A percentile compares a stretch with the other conserved stretches of the same genome.
Evolutionary conservation across 208 protist species (phyloP).

Genomic region (Acanthamoeba healyi): DNA sequence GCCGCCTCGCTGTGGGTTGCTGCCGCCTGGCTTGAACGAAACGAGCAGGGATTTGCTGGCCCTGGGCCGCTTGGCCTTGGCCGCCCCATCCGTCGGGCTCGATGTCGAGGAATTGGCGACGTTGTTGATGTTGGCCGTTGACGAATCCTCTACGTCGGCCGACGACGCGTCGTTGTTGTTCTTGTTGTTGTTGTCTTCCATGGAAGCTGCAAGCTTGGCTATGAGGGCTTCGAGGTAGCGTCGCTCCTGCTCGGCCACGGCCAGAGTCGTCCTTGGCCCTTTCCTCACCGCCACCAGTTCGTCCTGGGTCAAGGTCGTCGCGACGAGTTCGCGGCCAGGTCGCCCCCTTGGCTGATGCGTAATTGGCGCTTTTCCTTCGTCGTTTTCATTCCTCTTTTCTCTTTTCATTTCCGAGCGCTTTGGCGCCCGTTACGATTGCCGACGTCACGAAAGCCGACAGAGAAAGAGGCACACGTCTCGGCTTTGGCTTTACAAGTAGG

Average conservation of each 20-base stretch:
- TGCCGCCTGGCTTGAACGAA: neutral
- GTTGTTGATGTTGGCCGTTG: neutral
- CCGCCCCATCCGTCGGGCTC: neutral
- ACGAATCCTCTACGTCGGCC: neutral
- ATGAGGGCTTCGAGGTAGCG: neutral
- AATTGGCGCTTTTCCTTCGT: neutral
- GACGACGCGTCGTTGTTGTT: neutral
- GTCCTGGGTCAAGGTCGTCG: too few relatives aligned
- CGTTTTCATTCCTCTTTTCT: neutral
- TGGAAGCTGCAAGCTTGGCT: neutral
- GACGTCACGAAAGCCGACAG: too few relatives aligned
- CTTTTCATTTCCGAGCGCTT: neutral
- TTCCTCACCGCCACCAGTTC: too few relatives aligned
- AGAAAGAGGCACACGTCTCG: too few relatives aligned
- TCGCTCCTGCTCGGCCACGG: neutral
- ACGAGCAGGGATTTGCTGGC: neutral
- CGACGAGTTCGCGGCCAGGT: too few relatives aligned
- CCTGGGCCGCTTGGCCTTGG: neutral
- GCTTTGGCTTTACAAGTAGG: too few relatives aligned
- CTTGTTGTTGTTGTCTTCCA: neutral
- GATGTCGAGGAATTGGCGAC: neutral
- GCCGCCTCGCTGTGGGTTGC: neutral
- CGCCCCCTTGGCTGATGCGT: too few relatives aligned
- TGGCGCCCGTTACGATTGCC: neutral
- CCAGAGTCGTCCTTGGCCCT: neutral